Base-by-base conservation (phyloP, 495 filamentous ascomycete species). In the Penicillium nucicola region DNA sequence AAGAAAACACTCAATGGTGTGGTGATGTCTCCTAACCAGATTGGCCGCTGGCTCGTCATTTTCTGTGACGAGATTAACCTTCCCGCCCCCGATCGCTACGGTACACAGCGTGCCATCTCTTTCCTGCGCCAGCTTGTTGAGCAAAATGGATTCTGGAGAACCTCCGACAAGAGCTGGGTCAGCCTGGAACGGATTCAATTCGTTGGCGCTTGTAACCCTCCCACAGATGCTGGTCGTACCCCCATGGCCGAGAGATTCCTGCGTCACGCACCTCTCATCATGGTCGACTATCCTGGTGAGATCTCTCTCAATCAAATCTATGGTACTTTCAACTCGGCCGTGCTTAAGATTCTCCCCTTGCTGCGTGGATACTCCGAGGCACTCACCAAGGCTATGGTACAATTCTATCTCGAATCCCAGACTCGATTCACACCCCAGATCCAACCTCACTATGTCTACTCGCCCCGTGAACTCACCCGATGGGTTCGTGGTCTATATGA, bases 1-100 rank as follows among this genome's bases (percentile, higher is more conserved):
- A 89, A 89, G 72, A 97, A 97, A 79, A 97, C 93, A 13, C 75
- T 97, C 19, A 97, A 92, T 58, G 93, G 93, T 39, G 89, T 97
- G 19, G 86, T 96, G 54, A 87, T 99, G 63, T 96, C 92, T 40
- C 93, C 93, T 2, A 93, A 84, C 38, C 95, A 97, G 61, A 92
- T 99, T 62, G 93, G 93, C 25, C 86, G 95, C 57, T 99, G 93
- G 93, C 79, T 99, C 22, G 93, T 99, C 28, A 79, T 99, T 38
- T 99, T 99, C 79, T 99, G 93, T 64, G 93, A 99, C 62, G 93
- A 99, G 67, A 97, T 99, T 71, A 99, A 99, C 70, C 76, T 99
- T 68, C 93, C 93, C n/a, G 92, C 93, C 15, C 93, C 92, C 20
- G 93, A 99, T 76, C 92, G 89, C 53, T 99, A 99, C 64, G 93